Percentiles rank a stretch among this genome's conserved stretches.
Conservation (phyloP, 2,329 filamentous ascomycete species). For the Paecilomyces dactylethromorphus region DNA sequence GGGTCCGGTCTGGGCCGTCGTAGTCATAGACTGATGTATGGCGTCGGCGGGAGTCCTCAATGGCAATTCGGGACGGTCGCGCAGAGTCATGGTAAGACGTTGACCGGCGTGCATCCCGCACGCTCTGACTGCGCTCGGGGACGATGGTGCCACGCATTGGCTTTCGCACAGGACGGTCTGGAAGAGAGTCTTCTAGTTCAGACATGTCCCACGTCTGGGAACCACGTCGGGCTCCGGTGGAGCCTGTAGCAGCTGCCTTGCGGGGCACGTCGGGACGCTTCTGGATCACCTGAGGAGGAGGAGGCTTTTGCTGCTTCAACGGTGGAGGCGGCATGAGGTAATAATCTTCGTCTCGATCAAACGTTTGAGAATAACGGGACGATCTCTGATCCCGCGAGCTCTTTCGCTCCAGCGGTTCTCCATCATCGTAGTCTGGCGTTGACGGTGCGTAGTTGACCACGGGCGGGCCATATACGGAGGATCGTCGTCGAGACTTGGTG, state of each 20-base stretch:
- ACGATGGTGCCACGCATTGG: conserved; percentile 22
- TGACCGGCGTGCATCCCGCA: conserved; percentile 20
- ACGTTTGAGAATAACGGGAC: conserved; percentile 20
- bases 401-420: conserved; percentile 20
- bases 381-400: conserved; percentile 22
- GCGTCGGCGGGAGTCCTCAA: conserved; percentile 29
- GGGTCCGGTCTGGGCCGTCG: background rate
- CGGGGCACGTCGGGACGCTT: conserved; percentile 24
- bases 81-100: conserved; percentile 25
- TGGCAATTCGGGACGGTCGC: conserved; percentile 24
- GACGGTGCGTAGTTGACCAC: conserved; percentile 26
- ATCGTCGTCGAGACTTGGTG: conserved; percentile 21
- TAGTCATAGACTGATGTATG: conserved; percentile 12
- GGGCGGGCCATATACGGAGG: conserved; percentile 27
- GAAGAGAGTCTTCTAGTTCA: conserved; percentile 25
- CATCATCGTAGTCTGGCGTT: conserved; percentile 23
- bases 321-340: conserved; percentile 38
- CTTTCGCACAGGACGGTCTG: conserved; percentile 23
- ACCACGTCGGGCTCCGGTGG: conserved; percentile 21
- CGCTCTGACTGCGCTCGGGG: conserved; percentile 28
- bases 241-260: conserved; percentile 24
- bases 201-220: conserved; percentile 28
- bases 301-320: conserved; percentile 17
- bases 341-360: conserved; percentile 33
- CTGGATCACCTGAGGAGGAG: conserved; percentile 28